phyloP scores from a whole-genome alignment of 352 stramenopile species.

The Pythium sukuiense region DNA sequence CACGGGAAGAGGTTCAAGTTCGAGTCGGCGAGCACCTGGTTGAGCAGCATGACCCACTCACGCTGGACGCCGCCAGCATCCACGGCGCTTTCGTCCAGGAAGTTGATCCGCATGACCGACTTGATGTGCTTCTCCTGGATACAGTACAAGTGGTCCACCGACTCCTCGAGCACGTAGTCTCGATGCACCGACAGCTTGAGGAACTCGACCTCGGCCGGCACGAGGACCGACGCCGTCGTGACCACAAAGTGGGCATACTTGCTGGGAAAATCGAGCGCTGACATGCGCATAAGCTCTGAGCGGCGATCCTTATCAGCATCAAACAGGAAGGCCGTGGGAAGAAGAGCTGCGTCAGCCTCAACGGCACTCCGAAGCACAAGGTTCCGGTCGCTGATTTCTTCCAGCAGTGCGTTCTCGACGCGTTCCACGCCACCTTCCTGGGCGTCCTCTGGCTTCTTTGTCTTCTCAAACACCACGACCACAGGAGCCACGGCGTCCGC shows the following conservation, averaged over 20 bases:
- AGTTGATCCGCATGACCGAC: constrained; percentile 85
- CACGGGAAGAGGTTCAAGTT: constrained; percentile 54
- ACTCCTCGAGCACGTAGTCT: constrained; percentile 66
- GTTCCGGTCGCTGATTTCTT: constrained; percentile 4
- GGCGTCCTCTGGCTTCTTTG: constrained; percentile 23
- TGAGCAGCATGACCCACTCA: constrained; percentile 93
- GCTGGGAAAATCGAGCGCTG: constrained; percentile 51
- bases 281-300: constrained; percentile 41
- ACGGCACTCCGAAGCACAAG: constrained; percentile 7
- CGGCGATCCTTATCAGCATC: constrained; percentile 35
- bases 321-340: constrained; percentile 27
- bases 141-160: constrained; percentile 61
- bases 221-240: constrained; percentile 53
- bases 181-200: constrained; percentile 67
- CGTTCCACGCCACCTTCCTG: constrained; percentile 24
- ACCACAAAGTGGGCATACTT: constrained; percentile 82
- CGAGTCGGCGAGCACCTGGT: constrained; percentile 49
- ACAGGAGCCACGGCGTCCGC: not conserved
- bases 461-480: constrained; percentile 35
- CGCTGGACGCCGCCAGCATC: constrained; percentile 87
- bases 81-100: constrained; percentile 81
- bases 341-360: constrained; percentile 9
- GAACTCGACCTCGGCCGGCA: constrained; percentile 67
- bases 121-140: constrained; percentile 60
- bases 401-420: constrained; percentile 9